Percentiles rank a stretch among this genome's conserved stretches.
Conservation (phyloP, 805 yeast genomes). For the Metschnikowia kofuensis region DNA sequence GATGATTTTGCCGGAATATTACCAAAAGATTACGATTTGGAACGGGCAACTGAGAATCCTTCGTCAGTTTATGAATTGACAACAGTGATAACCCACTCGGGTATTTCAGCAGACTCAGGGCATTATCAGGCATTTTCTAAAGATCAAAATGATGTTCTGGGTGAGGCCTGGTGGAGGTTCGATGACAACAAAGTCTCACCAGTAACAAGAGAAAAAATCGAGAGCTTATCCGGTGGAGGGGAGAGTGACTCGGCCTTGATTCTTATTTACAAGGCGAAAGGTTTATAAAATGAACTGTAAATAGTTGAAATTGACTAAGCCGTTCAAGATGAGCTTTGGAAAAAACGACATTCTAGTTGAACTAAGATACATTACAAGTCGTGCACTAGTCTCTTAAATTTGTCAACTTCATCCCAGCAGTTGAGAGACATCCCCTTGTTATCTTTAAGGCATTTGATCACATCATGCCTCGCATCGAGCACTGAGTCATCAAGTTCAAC, state of each 20-base stretch:
- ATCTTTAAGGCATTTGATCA: conserved; percentile 58
- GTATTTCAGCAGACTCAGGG: conserved; percentile 95
- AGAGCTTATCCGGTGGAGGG: conserved; percentile 92
- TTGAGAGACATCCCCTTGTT: conserved; percentile 66
- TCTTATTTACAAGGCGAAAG: conserved; percentile 79
- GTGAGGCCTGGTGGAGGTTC: conserved; percentile 88
- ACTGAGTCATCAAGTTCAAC: conserved; percentile 39
- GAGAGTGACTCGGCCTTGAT: conserved; percentile 95
- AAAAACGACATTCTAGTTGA: too few species aligned
- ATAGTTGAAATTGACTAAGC: background rate
- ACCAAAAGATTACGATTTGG: conserved; percentile 29
- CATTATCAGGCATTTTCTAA: conserved; percentile 90
- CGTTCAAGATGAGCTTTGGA: background rate
- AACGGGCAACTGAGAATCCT: conserved; percentile 67
- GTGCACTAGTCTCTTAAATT: conserved; percentile 59
- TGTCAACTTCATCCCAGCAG: conserved; percentile 79
- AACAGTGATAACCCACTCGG: conserved; percentile 89
- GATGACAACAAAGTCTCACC: conserved; percentile 85
- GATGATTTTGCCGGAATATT: conserved; percentile 43
- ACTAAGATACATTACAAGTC: conserved; percentile 30
- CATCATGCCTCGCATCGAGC: conserved; percentile 44
- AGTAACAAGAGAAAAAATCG: conserved; percentile 80
- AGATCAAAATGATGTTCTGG: conserved; percentile 60
- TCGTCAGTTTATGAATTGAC: conserved; percentile 81
- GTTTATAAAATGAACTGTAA: conserved; percentile 34